These are phyloP conservation scores for Lactifluus hygrophoroides DNA, from an alignment of 768 basidiomycete species.

Conservation along the genomic window DNA sequence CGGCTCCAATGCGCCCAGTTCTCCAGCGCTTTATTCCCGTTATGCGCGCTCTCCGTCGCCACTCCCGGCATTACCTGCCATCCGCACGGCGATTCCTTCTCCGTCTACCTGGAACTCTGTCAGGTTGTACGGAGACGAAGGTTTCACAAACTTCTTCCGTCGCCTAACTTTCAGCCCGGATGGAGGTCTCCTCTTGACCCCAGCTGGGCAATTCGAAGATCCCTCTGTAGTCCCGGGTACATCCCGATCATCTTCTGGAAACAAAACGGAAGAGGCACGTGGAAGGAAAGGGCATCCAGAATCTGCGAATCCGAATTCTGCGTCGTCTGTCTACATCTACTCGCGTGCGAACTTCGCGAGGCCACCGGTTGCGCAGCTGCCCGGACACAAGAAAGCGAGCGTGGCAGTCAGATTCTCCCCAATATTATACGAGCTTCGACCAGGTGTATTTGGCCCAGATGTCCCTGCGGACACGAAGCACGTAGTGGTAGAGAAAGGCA, in stretches of 20 bases:
- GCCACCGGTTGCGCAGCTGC: constrained; percentile 88
- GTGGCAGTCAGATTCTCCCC: constrained; percentile 94
- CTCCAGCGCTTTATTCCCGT: constrained; percentile 48
- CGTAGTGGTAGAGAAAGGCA: constrained; percentile 59
- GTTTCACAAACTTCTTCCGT: constrained; percentile 91
- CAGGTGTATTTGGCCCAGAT: constrained; percentile 36
- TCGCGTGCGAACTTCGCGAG: constrained; percentile 90
- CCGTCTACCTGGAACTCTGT: constrained; percentile 57
- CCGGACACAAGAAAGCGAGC: constrained; percentile 93
- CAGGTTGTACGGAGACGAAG: constrained; percentile 91
- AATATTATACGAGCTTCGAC: constrained; percentile 82
- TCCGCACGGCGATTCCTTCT: constrained; percentile 50
- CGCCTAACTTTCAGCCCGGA: constrained; percentile 92
- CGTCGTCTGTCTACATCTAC: constrained; percentile 84
- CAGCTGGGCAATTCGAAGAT: constrained; percentile 96
- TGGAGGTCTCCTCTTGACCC: constrained; percentile 86
- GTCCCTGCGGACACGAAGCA: constrained; percentile 37
- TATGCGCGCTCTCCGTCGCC: constrained; percentile 83
- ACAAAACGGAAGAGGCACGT: constrained; percentile 32
- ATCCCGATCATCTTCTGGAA: constrained; percentile 25
- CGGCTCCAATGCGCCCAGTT: constrained; percentile 70
- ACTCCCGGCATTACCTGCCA: constrained; percentile 90
- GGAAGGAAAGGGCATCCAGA: constrained; percentile 52
- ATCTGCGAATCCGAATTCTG: constrained; percentile 30
- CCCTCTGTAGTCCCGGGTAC: constrained; percentile 50